These are phyloP conservation scores for Santalum album DNA, from an alignment of 164 flowering plant species.

Conservation along the genomic window DNA sequence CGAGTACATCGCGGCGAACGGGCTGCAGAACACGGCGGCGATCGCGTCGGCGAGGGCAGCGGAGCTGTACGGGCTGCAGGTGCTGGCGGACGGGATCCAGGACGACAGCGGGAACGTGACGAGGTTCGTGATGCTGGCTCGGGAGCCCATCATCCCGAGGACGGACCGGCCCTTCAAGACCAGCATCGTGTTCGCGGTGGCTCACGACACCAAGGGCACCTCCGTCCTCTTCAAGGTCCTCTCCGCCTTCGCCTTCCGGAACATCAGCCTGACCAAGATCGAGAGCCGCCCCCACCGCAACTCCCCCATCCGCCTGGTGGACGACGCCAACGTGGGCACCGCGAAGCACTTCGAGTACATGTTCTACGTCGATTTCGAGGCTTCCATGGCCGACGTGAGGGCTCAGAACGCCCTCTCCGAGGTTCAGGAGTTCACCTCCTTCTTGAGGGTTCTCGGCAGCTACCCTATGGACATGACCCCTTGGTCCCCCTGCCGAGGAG, in stretches of 20 bases:
- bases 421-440: slow-evolving; percentile 70
- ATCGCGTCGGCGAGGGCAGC: slow-evolving; percentile 66
- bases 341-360: slow-evolving; percentile 76
- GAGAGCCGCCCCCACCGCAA: slow-evolving; percentile 65
- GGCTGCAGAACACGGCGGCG: slow-evolving; percentile 58
- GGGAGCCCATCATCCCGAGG: slow-evolving; percentile 70
- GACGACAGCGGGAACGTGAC: slow-evolving; percentile 68
- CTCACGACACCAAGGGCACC: slow-evolving; percentile 42
- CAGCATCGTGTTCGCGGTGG: slow-evolving; percentile 55
- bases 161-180: slow-evolving; percentile 74
- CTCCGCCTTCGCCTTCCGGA: slow-evolving; percentile 66
- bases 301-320: slow-evolving; percentile 53
- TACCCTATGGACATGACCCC: slow-evolving; percentile 82
- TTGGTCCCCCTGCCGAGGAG: slow-evolving; percentile 39
- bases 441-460: slow-evolving; percentile 62
- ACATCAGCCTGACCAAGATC: slow-evolving; percentile 65
- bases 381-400: slow-evolving; percentile 65
- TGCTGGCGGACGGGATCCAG: slow-evolving; percentile 56
- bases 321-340: slow-evolving; percentile 56
- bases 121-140: slow-evolving; percentile 63
- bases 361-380: slow-evolving; percentile 68
- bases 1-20: slow-evolving; percentile 48
- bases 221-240: slow-evolving; percentile 61
- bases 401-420: slow-evolving; percentile 72
- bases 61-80: slow-evolving; percentile 49